Percentiles rank a stretch among this genome's conserved stretches.
Evolutionary conservation across 2,329 filamentous ascomycete species (phyloP).

Genomic region (Scedosporium minutisporum): DNA sequence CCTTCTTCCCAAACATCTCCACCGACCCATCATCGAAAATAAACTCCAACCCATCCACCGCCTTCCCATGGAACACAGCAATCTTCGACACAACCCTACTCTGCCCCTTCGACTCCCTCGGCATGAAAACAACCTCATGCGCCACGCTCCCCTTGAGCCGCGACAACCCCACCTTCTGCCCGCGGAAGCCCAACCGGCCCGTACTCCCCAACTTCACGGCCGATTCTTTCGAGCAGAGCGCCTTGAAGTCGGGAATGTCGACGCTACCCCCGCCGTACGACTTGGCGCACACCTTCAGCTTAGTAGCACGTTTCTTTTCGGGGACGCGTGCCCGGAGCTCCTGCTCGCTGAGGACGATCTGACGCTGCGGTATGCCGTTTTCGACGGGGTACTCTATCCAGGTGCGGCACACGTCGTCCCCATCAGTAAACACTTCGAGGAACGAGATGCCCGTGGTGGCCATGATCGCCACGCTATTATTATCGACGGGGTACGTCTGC

Average conservation of each 20-base stretch:
- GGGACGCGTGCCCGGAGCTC: constrained; percentile 64
- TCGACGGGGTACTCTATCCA: constrained; percentile 73
- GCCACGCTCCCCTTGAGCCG: constrained; percentile 60
- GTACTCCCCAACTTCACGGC: constrained; percentile 60
- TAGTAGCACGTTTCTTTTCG: constrained; percentile 60
- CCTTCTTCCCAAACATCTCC: constrained; percentile 78
- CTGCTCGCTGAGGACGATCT: constrained; percentile 64
- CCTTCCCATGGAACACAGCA: constrained; percentile 65
- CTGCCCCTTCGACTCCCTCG: constrained; percentile 16
- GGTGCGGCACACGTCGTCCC: constrained; percentile 68
- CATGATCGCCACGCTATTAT: constrained; percentile 64
- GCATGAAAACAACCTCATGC: constrained; percentile 64
- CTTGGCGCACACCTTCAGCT: constrained; percentile 63
- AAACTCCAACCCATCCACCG: constrained; percentile 83
- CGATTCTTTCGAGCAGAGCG: constrained; percentile 61
- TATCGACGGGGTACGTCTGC: constrained; percentile 78
- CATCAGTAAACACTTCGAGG: constrained; percentile 71
- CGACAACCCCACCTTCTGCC: constrained; percentile 61
- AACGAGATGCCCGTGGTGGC: constrained; percentile 76
- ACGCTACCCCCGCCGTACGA: constrained; percentile 66
- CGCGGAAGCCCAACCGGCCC: constrained; percentile 59
- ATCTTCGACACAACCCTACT: constrained; percentile 68
- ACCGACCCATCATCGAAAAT: constrained; percentile 78
- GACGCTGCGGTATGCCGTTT: constrained; percentile 54
- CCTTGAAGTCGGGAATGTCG: constrained; percentile 66